A percentile compares a stretch with the other conserved stretches of the same genome.
Evolutionary conservation across 2,329 filamentous ascomycete species (phyloP).

Genomic region (Talaromyces sp.): DNA sequence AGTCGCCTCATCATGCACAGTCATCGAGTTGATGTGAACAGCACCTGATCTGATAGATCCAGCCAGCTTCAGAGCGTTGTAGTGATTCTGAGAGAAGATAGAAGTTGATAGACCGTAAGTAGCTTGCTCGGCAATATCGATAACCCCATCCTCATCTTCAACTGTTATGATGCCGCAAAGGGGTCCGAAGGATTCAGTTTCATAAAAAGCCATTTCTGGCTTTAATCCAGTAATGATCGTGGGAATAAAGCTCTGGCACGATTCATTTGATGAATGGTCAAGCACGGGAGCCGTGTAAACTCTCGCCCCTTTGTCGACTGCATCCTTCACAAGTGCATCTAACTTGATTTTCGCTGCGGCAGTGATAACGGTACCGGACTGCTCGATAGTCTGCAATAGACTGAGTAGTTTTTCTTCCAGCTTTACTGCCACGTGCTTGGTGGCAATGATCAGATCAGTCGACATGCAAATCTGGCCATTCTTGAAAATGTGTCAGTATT

Average conservation of each 20-base stretch:
- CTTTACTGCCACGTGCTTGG: not conserved
- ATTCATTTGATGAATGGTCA: not conserved
- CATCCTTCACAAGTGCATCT: not conserved
- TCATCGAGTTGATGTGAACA: slow-evolving; percentile 63
- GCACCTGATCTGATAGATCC: slow-evolving; percentile 38
- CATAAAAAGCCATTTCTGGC: not conserved
- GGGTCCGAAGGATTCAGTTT: not conserved
- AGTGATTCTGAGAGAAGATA: not conserved
- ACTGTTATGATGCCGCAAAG: not conserved
- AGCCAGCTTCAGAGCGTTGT: not conserved
- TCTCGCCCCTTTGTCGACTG: not conserved
- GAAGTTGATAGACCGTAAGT: not conserved
- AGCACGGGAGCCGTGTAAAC: not conserved
- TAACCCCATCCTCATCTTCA: not conserved
- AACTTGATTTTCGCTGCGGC: not conserved
- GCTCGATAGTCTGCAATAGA: not conserved
- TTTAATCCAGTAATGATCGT: not conserved
- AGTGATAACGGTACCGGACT: not conserved
- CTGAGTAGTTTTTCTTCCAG: not conserved
- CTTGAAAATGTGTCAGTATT: slow-evolving; percentile 30
- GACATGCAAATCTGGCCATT: slow-evolving; percentile 68
- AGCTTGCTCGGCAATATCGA: not conserved
- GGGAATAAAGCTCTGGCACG: not conserved
- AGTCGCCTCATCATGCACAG: slow-evolving; percentile 58
- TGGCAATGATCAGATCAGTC: slow-evolving; percentile 61